Evolutionary conservation across 495 filamentous ascomycete genomes (phyloP).

Genomic region (Parathielavia hyrcaniae): DNA sequence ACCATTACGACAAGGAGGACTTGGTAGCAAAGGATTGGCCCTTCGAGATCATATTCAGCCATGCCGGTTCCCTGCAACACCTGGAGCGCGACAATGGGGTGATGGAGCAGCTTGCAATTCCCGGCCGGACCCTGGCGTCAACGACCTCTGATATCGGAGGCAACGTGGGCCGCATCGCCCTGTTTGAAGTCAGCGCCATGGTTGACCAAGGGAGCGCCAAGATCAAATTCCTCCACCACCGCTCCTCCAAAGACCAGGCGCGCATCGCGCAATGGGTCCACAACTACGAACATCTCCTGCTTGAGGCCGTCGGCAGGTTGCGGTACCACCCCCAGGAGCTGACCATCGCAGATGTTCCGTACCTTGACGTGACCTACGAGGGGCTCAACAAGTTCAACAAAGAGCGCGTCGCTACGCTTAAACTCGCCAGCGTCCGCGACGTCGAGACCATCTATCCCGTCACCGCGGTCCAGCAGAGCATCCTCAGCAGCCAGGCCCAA

Average conservation of each 20-base stretch:
- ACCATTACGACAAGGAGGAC: slow-evolving; percentile 40
- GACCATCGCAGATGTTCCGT: slow-evolving; percentile 57
- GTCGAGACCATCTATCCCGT: slow-evolving; percentile 56
- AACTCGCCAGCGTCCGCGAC: slow-evolving; percentile 39
- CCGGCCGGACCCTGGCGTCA: slow-evolving; percentile 34
- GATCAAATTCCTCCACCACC: slow-evolving; percentile 60
- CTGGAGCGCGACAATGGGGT: slow-evolving; percentile 56
- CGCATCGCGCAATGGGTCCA: slow-evolving; percentile 55
- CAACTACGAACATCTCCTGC: slow-evolving; percentile 51
- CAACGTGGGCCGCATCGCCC: slow-evolving; percentile 52
- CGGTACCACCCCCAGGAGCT: slow-evolving; percentile 44
- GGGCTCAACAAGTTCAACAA: slow-evolving; percentile 49
- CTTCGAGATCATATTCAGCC: slow-evolving; percentile 67
- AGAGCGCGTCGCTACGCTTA: slow-evolving; percentile 45
- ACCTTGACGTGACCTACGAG: slow-evolving; percentile 55
- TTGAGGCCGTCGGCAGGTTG: slow-evolving; percentile 46
- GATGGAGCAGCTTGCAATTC: slow-evolving; percentile 50
- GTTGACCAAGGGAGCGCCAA: slow-evolving; percentile 54
- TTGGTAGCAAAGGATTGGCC: slow-evolving; percentile 49
- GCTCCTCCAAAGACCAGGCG: slow-evolving; percentile 52
- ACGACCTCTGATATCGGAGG: slow-evolving; percentile 52
- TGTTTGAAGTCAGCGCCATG: slow-evolving; percentile 58
- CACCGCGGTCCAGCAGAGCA: slow-evolving; percentile 61
- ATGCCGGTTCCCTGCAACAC: slow-evolving; percentile 58
- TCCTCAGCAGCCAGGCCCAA: slow-evolving; percentile 55